These are phyloP conservation scores for Penicillium mononematosum DNA, from an alignment of 495 filamentous ascomycete species.

Conservation along the genomic window DNA sequence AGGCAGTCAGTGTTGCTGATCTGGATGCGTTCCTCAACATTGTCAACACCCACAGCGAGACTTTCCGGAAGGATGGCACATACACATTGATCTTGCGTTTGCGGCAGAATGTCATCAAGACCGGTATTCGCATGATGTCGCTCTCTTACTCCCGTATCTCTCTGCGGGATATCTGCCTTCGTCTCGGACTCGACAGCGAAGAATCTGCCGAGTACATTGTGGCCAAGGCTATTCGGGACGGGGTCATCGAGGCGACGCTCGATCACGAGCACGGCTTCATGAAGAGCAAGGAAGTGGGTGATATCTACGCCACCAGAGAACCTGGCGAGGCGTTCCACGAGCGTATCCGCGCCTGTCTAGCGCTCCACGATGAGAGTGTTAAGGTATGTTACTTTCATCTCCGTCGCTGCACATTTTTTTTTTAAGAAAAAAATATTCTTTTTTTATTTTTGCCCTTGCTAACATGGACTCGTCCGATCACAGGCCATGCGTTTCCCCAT, in stretches of 20 bases:
- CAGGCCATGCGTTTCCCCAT: slow-evolving; percentile 98
- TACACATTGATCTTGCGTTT: slow-evolving; percentile 93
- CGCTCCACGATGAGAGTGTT: slow-evolving; percentile 93
- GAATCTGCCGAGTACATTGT: slow-evolving; percentile 99
- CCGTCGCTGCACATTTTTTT: neutral
- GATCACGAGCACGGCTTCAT: slow-evolving; percentile 95
- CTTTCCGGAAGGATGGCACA: slow-evolving; percentile 89
- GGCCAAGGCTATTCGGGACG: slow-evolving; percentile 96
- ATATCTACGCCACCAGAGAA: slow-evolving; percentile 94
- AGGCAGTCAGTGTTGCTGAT: slow-evolving; percentile 92
- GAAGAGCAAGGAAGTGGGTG: slow-evolving; percentile 94
- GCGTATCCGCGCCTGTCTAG: slow-evolving; percentile 85
- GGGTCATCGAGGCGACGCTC: slow-evolving; percentile 93
- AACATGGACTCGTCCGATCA: slow-evolving; percentile 9
- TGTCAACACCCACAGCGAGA: slow-evolving; percentile 73
- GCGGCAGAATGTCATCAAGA: slow-evolving; percentile 98
- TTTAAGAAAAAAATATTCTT: too few species aligned
- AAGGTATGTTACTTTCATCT: slow-evolving; percentile 62
- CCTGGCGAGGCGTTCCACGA: slow-evolving; percentile 97
- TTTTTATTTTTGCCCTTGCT: slow-evolving; percentile 15
- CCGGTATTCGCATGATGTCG: slow-evolving; percentile 98
- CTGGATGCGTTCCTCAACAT: slow-evolving; percentile 85
- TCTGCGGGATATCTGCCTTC: slow-evolving; percentile 95
- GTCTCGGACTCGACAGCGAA: slow-evolving; percentile 86
- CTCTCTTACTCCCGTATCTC: slow-evolving; percentile 96